A percentile compares a stretch with the other conserved stretches of the same genome.
These are phyloP conservation scores for Physaria fendleri DNA, from an alignment of 345 rosid genomes.

Conservation along the genomic window DNA sequence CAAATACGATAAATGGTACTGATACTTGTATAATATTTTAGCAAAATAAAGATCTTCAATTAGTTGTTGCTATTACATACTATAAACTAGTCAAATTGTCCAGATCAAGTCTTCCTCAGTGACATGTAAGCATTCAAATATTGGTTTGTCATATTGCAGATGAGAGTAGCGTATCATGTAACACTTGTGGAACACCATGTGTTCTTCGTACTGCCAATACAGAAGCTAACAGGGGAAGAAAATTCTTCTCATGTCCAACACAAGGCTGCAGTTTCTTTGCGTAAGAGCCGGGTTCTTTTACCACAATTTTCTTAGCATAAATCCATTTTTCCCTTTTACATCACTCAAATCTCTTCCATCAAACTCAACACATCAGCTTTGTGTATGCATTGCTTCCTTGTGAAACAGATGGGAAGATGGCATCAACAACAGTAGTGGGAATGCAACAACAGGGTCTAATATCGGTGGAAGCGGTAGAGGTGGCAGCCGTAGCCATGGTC, in stretches of 20 bases:
- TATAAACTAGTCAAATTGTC: background rate
- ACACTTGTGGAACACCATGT: constrained; percentile 61
- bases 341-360: background rate
- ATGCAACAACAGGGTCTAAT: constrained; percentile 18
- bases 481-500: constrained; percentile 45
- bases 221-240: constrained; percentile 80
- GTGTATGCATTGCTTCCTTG: background rate
- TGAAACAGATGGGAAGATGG: constrained; percentile 88
- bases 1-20: constrained; percentile 48
- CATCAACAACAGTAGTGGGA: constrained; percentile 38
- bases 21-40: background rate
- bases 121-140: background rate
- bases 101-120: background rate
- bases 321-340: background rate
- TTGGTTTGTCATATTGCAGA: constrained; percentile 41
- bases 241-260: constrained; percentile 77
- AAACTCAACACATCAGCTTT: background rate
- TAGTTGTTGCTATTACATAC: background rate
- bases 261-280: constrained; percentile 79
- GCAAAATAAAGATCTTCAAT: background rate
- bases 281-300: constrained; percentile 24
- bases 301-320: background rate
- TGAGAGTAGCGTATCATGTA: constrained; percentile 57
- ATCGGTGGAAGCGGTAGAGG: constrained; percentile 42
- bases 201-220: constrained; percentile 79